These are phyloP conservation scores for Amanita polypyramis DNA, from an alignment of 768 basidiomycete species.

Conservation along the genomic window DNA sequence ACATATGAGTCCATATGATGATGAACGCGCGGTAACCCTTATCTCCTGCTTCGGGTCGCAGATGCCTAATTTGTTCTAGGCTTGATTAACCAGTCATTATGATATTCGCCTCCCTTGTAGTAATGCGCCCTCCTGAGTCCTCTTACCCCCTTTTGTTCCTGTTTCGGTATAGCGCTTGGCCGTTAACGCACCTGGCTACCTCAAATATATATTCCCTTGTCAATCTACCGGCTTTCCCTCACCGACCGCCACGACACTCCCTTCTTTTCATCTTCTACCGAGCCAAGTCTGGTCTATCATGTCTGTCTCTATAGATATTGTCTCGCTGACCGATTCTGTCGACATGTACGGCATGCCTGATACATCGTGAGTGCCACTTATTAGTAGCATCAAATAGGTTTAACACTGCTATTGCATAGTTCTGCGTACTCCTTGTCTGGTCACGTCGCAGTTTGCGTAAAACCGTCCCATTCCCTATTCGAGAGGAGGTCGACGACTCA, in stretches of 20 bases:
- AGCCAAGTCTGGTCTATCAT: slow-evolving; percentile 25
- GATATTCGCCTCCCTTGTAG: slow-evolving; percentile 1
- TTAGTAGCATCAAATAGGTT: slow-evolving; percentile 1
- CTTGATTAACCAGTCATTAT: not conserved
- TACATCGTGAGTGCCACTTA: slow-evolving; percentile 35
- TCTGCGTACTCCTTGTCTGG: slow-evolving; percentile 85
- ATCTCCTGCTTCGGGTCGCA: not conserved
- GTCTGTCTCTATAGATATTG: slow-evolving; percentile 57
- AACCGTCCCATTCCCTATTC: slow-evolving; percentile 47
- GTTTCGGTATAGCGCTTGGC: not conserved
- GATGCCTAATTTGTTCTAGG: not conserved
- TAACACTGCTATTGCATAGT: slow-evolving; percentile 26
- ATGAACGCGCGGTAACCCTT: not conserved
- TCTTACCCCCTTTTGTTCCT: slow-evolving; percentile 5
- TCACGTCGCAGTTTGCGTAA: slow-evolving; percentile 56
- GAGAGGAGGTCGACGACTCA: slow-evolving; percentile 38
- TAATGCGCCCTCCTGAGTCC: not conserved
- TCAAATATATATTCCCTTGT: slow-evolving; percentile 11
- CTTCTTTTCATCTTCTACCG: slow-evolving; percentile 14
- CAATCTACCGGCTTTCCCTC: not conserved
- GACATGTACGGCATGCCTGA: slow-evolving; percentile 67
- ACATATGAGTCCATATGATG: not conserved
- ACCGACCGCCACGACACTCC: slow-evolving; percentile 3
- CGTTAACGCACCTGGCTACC: slow-evolving; percentile 7
- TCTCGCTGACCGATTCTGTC: slow-evolving; percentile 44